Evolutionary conservation across 2,329 filamentous ascomycete species (phyloP).

Genomic region (Colletotrichum orchidophilum): DNA sequence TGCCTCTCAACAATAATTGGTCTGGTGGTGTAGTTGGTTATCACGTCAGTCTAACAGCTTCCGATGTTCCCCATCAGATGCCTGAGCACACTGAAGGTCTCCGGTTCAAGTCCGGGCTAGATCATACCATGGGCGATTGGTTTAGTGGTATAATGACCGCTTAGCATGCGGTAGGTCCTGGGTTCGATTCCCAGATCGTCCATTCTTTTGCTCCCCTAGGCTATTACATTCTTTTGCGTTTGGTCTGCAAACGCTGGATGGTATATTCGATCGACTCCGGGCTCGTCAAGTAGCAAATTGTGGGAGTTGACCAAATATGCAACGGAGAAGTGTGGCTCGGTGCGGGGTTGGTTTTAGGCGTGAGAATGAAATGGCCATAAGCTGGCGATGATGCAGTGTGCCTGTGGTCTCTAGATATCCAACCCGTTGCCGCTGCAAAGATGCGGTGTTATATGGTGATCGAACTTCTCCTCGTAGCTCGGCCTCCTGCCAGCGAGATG

Average conservation of each 20-base stretch:
- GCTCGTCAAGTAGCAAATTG: too few relatives aligned
- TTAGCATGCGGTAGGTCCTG: conserved; percentile 32
- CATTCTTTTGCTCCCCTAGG: not conserved
- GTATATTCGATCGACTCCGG: not conserved
- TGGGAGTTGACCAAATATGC: too few relatives aligned
- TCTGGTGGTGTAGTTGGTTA: not conserved
- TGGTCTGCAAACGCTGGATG: not conserved
- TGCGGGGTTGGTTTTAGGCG: too few relatives aligned
- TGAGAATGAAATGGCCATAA: too few relatives aligned
- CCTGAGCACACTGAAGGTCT: conserved; percentile 28
- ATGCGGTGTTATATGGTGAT: too few relatives aligned
- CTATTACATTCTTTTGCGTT: too few relatives aligned
- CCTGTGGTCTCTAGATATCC: too few relatives aligned
- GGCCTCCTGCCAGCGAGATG: too few relatives aligned
- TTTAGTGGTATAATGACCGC: conserved; percentile 33
- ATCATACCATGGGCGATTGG: conserved; percentile 27
- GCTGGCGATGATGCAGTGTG: too few relatives aligned
- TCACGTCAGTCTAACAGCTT: not conserved
- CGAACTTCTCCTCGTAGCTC: too few relatives aligned
- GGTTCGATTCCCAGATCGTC: conserved; percentile 33
- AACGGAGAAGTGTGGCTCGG: too few relatives aligned
- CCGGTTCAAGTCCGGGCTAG: conserved; percentile 33
- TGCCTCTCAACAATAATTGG: not conserved
- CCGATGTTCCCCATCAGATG: not conserved
- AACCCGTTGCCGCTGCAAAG: too few relatives aligned